A percentile compares a stretch with the other conserved stretches of the same genome.
These are phyloP conservation scores for Cyclospora cayetanensis DNA, from an alignment of 169 alveolate species.

Conservation along the genomic window DNA sequence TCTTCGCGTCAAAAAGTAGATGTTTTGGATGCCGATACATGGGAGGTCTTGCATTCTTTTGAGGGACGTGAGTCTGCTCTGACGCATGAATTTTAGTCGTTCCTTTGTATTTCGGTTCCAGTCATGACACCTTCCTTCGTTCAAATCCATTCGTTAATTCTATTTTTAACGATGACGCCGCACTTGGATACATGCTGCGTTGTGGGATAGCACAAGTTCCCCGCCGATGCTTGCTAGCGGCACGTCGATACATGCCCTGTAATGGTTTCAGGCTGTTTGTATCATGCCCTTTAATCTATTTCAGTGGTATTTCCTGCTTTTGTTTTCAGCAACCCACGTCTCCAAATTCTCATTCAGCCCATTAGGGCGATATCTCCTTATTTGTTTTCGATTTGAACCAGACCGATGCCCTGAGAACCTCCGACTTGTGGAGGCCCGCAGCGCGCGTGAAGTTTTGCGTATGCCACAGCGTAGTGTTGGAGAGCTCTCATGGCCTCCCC, in stretches of 20 bases:
- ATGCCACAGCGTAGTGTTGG: constrained; percentile 5
- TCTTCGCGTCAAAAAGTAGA: background rate
- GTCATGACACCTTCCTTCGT: background rate
- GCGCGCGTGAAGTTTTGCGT: background rate
- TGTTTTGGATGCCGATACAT: background rate
- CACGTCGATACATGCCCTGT: background rate
- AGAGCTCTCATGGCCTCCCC: constrained; percentile 60
- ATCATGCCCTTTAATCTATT: background rate
- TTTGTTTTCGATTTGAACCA: constrained; percentile 13
- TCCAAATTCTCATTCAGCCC: constrained; percentile 33
- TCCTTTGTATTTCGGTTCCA: too few species aligned
- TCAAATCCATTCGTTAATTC: background rate
- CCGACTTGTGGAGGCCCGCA: background rate
- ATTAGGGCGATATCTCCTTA: background rate
- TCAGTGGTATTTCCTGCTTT: background rate
- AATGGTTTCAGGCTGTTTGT: background rate
- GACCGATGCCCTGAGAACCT: constrained; percentile 12
- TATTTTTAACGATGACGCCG: background rate
- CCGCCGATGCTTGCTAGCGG: too few species aligned
- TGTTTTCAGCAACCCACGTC: background rate
- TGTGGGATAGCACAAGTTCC: background rate
- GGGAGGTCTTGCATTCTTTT: background rate
- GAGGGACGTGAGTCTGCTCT: background rate
- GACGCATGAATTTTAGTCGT: background rate
- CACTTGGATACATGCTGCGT: background rate